Percentiles rank a stretch among this genome's conserved stretches.
Evolutionary conservation across 2,329 filamentous ascomycete species (phyloP).

Genomic region (Colletotrichum lindemuthianum): DNA sequence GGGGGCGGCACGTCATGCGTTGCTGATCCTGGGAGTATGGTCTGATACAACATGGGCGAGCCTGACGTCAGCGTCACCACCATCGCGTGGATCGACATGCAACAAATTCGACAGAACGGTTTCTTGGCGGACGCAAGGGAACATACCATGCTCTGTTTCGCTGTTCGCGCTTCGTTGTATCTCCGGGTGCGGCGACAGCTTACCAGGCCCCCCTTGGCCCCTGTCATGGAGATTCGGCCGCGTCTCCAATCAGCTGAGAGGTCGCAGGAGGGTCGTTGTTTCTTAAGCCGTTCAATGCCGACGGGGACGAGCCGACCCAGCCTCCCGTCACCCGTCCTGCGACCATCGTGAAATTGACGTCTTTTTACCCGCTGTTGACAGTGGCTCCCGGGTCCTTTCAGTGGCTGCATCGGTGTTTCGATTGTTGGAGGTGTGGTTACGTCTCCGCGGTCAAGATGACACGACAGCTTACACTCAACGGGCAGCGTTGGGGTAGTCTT

Average conservation of each 20-base stretch:
- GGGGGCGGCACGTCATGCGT: constrained; percentile 27
- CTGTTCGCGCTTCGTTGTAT: not conserved
- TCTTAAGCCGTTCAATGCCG: constrained; percentile 19
- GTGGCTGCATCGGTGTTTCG: too few relatives aligned
- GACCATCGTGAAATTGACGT: not conserved
- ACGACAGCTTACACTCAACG: too few relatives aligned
- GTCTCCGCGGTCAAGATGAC: too few relatives aligned
- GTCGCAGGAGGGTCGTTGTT: not conserved
- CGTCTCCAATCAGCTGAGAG: not conserved
- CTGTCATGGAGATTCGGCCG: too few relatives aligned
- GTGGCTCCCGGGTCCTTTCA: too few relatives aligned
- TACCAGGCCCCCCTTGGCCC: not conserved
- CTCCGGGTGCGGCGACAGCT: not conserved
- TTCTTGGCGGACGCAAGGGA: not conserved
- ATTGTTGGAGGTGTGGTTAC: too few relatives aligned
- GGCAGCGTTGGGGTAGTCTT: not conserved
- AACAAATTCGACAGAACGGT: not conserved
- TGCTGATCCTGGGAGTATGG: constrained; percentile 11
- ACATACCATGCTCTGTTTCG: not conserved
- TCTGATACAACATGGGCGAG: not conserved
- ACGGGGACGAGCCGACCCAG: not conserved
- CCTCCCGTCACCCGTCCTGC: not conserved
- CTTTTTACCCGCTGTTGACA: too few relatives aligned
- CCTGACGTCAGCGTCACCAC: constrained; percentile 6
- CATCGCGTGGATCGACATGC: not conserved